Percentiles rank a stretch among this genome's conserved stretches.
Conservation (phyloP, 2,329 filamentous ascomycete genomes). For the Dendryphion nanum region DNA sequence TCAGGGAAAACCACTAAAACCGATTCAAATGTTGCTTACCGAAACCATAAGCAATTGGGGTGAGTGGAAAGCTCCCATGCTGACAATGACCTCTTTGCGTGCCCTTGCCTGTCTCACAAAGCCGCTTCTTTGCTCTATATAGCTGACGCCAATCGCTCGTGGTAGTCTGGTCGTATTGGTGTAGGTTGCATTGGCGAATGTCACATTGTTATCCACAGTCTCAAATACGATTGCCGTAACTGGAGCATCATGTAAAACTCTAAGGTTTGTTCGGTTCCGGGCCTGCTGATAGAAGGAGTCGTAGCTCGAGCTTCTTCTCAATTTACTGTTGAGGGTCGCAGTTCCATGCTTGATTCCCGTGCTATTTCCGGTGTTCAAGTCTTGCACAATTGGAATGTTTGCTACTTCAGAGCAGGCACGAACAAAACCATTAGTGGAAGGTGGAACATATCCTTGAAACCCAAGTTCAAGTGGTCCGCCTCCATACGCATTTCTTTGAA, state of each 20-base stretch:
- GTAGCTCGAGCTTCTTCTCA: constrained; percentile 28
- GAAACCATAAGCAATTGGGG: constrained; percentile 63
- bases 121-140: constrained; percentile 23
- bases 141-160: constrained; percentile 23
- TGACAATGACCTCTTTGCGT: constrained; percentile 22
- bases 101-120: constrained; percentile 26
- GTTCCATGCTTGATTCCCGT: constrained; percentile 34
- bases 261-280: constrained; percentile 24
- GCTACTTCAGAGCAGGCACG: constrained; percentile 24
- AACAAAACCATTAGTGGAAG: constrained; percentile 27
- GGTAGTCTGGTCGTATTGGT: constrained; percentile 3
- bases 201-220: not conserved
- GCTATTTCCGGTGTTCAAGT: constrained; percentile 29
- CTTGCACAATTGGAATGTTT: constrained; percentile 31
- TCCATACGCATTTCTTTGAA: constrained; percentile 19
- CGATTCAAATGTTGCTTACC: constrained; percentile 33
- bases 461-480: constrained; percentile 27
- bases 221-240: constrained; percentile 26
- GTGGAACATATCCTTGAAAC: constrained; percentile 29
- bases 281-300: constrained; percentile 31
- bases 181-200: constrained; percentile 5
- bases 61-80: constrained; percentile 57
- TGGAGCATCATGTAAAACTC: constrained; percentile 24
- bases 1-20: no score
- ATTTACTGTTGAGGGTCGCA: constrained; percentile 16